Percentiles rank a stretch among this genome's conserved stretches.
These are phyloP conservation scores for Oryza nivara DNA, from an alignment of 176 grass and related monocot species.

Conservation along the genomic window DNA sequence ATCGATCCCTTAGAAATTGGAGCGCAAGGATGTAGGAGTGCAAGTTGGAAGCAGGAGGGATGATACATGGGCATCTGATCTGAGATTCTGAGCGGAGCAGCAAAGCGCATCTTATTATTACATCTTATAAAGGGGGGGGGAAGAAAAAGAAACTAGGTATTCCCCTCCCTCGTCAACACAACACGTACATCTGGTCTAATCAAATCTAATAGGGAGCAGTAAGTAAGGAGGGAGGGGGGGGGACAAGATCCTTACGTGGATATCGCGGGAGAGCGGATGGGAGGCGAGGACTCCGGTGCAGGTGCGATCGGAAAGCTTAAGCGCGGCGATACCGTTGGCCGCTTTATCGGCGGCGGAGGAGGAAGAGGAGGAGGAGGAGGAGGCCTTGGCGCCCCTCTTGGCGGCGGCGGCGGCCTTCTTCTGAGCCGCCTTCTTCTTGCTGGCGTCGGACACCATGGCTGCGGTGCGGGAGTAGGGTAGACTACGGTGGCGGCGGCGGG, in stretches of 20 bases:
- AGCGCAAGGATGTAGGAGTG: too few species aligned
- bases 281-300: constrained; percentile 92
- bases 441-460: constrained; percentile 89
- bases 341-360: constrained; percentile 44
- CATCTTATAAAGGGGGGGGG: neutral
- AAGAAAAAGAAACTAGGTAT: neutral
- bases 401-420: constrained; percentile 89
- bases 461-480: too few species aligned
- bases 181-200: neutral
- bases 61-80: neutral
- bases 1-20: too few species aligned
- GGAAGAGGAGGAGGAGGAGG: constrained; percentile 13
- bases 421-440: constrained; percentile 97
- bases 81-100: neutral
- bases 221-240: neutral
- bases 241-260: constrained; percentile 55
- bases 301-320: constrained; percentile 77
- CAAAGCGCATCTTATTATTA: neutral
- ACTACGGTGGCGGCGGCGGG: neutral
- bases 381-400: constrained; percentile 85
- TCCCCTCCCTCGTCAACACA: neutral
- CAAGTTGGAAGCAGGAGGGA: too few species aligned
- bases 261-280: constrained; percentile 87
- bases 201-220: neutral
- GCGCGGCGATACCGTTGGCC: constrained; percentile 48